Conservation (phyloP, 2,329 filamentous ascomycete species). For the Falciphora oryzae region DNA sequence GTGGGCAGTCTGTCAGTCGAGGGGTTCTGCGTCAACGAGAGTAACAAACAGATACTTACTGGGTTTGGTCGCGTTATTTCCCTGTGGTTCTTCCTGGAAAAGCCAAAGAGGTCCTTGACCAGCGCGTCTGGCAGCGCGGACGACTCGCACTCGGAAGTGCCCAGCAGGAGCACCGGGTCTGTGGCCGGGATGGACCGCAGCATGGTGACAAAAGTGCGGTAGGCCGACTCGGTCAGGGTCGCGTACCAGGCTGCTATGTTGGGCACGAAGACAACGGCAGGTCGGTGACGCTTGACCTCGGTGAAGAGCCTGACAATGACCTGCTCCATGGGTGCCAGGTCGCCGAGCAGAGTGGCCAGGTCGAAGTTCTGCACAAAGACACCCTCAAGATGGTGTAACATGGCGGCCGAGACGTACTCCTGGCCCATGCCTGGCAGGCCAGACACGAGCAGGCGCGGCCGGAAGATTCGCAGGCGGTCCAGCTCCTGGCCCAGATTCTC, state of each 20-base stretch:
- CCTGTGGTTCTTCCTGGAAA: slow-evolving; percentile 72
- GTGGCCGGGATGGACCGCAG: slow-evolving; percentile 79
- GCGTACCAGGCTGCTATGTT: slow-evolving; percentile 84
- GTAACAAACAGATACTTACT: slow-evolving; percentile 35
- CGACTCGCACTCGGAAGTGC: slow-evolving; percentile 69
- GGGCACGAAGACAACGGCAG: slow-evolving; percentile 91
- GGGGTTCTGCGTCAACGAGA: slow-evolving; percentile 21
- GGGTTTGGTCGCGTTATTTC: slow-evolving; percentile 61
- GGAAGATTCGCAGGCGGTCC: slow-evolving; percentile 79
- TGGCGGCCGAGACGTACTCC: slow-evolving; percentile 75
- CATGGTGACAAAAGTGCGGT: slow-evolving; percentile 79
- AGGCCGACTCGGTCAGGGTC: slow-evolving; percentile 53
- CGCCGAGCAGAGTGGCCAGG: slow-evolving; percentile 77
- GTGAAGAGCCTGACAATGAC: slow-evolving; percentile 86
- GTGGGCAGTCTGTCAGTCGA: slow-evolving; percentile 10
- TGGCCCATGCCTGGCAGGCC: slow-evolving; percentile 86
- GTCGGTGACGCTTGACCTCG: slow-evolving; percentile 90
- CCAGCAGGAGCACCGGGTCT: slow-evolving; percentile 82
- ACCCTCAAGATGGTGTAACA: slow-evolving; percentile 87
- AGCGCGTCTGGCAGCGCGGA: slow-evolving; percentile 57
- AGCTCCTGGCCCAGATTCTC: slow-evolving; percentile 75
- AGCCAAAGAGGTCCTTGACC: slow-evolving; percentile 76
- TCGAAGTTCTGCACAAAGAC: slow-evolving; percentile 95
- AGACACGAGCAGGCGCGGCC: slow-evolving; percentile 77
- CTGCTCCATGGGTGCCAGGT: slow-evolving; percentile 77